Conservation (phyloP, 2,329 filamentous ascomycete species). For the Penicillium janthinellum region DNA sequence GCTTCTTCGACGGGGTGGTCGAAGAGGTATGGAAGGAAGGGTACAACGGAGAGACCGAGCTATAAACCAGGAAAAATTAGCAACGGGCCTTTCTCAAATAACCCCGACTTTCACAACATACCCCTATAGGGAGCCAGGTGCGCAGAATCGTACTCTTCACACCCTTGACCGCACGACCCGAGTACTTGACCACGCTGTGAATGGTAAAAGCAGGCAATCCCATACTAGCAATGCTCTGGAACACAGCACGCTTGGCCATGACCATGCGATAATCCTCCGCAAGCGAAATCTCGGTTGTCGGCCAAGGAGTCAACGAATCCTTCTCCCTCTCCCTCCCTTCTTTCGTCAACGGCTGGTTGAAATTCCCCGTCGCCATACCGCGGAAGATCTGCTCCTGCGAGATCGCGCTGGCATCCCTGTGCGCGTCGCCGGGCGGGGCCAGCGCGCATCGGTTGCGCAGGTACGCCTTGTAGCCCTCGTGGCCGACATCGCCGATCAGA, state of each 20-base stretch:
- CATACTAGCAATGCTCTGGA: slow-evolving; percentile 91
- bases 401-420: slow-evolving; percentile 42
- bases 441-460: slow-evolving; percentile 76
- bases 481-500: slow-evolving; percentile 81
- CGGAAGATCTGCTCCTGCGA: slow-evolving; percentile 33
- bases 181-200: slow-evolving; percentile 88
- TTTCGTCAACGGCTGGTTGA: slow-evolving; percentile 22
- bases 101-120: slow-evolving; percentile 51
- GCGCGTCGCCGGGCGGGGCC: slow-evolving; percentile 63
- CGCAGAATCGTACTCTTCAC: slow-evolving; percentile 73
- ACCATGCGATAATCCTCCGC: slow-evolving; percentile 89
- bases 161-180: slow-evolving; percentile 80
- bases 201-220: slow-evolving; percentile 91
- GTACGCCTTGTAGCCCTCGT: slow-evolving; percentile 96
- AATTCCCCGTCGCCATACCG: slow-evolving; percentile 42
- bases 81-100: not conserved
- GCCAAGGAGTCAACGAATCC: slow-evolving; percentile 38
- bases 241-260: slow-evolving; percentile 86
- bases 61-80: slow-evolving; percentile 30
- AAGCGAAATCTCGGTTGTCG: slow-evolving; percentile 60
- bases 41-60: slow-evolving; percentile 72
- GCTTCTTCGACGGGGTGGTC: slow-evolving; percentile 91
- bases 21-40: slow-evolving; percentile 80
- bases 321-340: slow-evolving; percentile 11
- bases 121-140: slow-evolving; percentile 88